Percentiles rank a stretch among this genome's conserved stretches.
Conservation (phyloP, 495 filamentous ascomycete species). For the Lophiostoma macrostomum region DNA sequence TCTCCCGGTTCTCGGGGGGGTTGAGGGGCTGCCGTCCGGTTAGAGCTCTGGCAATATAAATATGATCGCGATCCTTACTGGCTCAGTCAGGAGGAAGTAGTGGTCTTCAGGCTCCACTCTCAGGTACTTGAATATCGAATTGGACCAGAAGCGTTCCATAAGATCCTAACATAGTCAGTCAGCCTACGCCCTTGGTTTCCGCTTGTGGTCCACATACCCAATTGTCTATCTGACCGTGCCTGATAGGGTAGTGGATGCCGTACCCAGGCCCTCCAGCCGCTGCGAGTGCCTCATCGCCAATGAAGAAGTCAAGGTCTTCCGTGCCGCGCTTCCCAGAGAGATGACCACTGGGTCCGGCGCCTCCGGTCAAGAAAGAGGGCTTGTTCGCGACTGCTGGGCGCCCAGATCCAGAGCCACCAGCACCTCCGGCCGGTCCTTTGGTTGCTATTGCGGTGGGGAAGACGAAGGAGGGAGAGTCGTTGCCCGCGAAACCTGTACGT, state of each 20-base stretch:
- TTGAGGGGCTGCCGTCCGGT: constrained; percentile 71
- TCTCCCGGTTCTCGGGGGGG: constrained; percentile 97
- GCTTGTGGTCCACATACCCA: constrained; percentile 59
- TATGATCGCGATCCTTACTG: constrained; percentile 56
- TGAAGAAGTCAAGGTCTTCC: constrained; percentile 97
- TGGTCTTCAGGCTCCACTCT: constrained; percentile 98
- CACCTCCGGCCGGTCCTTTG: constrained; percentile 69
- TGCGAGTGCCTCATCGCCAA: constrained; percentile 90
- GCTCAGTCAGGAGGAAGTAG: constrained; percentile 95
- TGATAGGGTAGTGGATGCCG: constrained; percentile 92
- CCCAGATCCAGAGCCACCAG: constrained; percentile 74
- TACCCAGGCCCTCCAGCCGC: constrained; percentile 86
- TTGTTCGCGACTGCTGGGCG: constrained; percentile 89
- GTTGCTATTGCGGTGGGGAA: constrained; percentile 98
- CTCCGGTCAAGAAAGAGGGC: constrained; percentile 90
- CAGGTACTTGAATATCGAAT: constrained; percentile 99
- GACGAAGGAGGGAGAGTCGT: constrained; percentile 98
- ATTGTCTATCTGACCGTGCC: constrained; percentile 97
- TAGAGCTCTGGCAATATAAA: background rate
- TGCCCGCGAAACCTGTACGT: constrained; percentile 89
- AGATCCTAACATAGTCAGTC: constrained; percentile 62
- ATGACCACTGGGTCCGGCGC: constrained; percentile 75
- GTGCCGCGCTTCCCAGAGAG: constrained; percentile 90
- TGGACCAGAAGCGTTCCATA: constrained; percentile 99
- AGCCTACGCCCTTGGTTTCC: background rate